Conservation (phyloP, 129 eudicot genomes). For the Chrysanthemum seticuspe region DNA sequence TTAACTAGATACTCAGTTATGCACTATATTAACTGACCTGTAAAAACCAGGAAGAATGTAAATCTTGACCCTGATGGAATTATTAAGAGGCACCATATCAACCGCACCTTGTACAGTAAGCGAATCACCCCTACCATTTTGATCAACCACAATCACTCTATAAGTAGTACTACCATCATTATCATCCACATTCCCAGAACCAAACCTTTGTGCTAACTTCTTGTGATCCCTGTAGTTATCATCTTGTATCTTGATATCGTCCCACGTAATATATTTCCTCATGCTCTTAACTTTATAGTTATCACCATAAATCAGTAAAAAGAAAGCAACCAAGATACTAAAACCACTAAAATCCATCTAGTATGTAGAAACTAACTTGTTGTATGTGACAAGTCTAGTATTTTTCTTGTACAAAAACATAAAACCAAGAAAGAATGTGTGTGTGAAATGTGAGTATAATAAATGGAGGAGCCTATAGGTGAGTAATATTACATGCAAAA, state of each 20-base stretch:
- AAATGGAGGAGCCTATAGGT: constrained; percentile 34
- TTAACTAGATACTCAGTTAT: too few species aligned
- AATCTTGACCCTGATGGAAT: constrained; percentile 60
- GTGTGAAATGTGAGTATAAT: constrained; percentile 22
- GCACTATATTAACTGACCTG: constrained; percentile 42
- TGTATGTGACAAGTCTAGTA: background rate
- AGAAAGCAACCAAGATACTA: constrained; percentile 21
- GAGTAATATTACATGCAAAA: background rate
- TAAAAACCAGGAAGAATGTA: constrained; percentile 82
- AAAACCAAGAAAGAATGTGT: background rate
- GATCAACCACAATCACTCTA: constrained; percentile 63
- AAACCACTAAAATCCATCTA: constrained; percentile 26
- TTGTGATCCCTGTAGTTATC: background rate
- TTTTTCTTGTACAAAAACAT: background rate
- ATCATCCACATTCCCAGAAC: constrained; percentile 12
- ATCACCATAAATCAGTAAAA: constrained; percentile 22
- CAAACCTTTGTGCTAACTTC: constrained; percentile 10
- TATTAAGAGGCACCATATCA: constrained; percentile 66
- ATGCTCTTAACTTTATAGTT: constrained; percentile 11
- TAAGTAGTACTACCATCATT: constrained; percentile 19
- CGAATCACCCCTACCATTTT: constrained; percentile 60
- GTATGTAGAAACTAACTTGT: background rate
- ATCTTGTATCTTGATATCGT: constrained; percentile 42
- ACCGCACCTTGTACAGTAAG: constrained; percentile 73
- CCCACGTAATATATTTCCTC: constrained; percentile 52